Percentiles rank a stretch among this genome's conserved stretches.
These are phyloP conservation scores for Malus sylvestris DNA, from an alignment of 306 rosid genomes.

Conservation along the genomic window DNA sequence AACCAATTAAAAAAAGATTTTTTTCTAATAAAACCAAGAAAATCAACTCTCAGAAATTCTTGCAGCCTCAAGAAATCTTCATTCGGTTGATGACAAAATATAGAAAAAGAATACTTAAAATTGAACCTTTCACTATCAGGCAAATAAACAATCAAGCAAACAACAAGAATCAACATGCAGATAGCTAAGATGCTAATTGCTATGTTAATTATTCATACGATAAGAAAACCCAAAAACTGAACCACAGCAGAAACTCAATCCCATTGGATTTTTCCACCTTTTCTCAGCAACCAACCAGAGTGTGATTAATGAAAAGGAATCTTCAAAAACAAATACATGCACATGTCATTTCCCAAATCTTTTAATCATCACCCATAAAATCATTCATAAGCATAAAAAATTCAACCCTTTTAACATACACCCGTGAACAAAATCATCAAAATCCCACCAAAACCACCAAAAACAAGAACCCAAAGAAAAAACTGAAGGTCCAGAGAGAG, in stretches of 20 bases:
- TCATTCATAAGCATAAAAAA: not conserved
- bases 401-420: not conserved
- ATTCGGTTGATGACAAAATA: not conserved
- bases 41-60: not conserved
- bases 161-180: not conserved
- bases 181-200: not conserved
- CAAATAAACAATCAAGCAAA: not conserved
- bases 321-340: not conserved
- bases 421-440: not conserved
- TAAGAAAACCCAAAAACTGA: not conserved
- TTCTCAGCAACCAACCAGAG: slow-evolving; percentile 1
- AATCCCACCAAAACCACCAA: not conserved
- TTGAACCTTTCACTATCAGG: not conserved
- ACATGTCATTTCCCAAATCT: not conserved
- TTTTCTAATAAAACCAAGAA: not conserved
- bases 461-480: not conserved
- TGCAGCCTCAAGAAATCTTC: not conserved
- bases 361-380: not conserved
- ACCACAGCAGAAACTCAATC: not conserved
- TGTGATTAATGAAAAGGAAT: not conserved
- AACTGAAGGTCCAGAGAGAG: not conserved
- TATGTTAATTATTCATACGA: not conserved
- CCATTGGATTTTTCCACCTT: not conserved
- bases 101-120: not conserved
- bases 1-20: not conserved